Evolutionary conservation across 179 eudicot species (phyloP).

Genomic region (Silene noctiflora): DNA sequence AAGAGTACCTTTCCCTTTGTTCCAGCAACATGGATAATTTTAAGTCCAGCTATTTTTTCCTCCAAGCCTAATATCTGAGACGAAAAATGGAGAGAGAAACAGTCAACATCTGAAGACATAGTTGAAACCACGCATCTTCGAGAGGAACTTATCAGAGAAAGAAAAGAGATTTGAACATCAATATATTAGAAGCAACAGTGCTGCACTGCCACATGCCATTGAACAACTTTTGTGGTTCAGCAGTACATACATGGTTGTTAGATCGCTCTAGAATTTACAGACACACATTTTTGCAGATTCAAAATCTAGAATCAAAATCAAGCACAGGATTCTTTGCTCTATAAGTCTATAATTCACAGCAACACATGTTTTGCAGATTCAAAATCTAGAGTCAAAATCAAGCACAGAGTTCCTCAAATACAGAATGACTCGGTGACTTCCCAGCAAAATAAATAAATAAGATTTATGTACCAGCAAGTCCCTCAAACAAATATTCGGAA

Average conservation of each 20-base stretch:
- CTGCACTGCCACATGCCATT: not conserved
- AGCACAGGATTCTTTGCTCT: not conserved
- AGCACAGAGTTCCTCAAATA: not conserved
- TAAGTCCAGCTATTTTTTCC: conserved; percentile 60
- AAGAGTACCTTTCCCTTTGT: conserved; percentile 81
- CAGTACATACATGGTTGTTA: no score
- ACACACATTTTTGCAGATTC: not conserved
- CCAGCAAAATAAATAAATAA: not conserved
- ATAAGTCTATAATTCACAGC: not conserved
- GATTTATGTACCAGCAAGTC: not conserved
- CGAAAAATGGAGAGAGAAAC: conserved; percentile 7
- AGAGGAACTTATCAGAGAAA: not conserved
- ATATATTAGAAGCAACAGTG: not conserved
- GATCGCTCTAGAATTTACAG: no score
- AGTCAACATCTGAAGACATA: conserved; percentile 1
- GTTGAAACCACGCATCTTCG: not conserved
- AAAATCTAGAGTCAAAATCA: not conserved
- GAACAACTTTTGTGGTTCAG: no score
- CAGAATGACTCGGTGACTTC: not conserved
- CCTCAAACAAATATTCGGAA: not conserved
- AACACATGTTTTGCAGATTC: not conserved
- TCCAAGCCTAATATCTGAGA: conserved; percentile 73
- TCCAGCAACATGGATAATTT: conserved; percentile 89
- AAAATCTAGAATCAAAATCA: not conserved
- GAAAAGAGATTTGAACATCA: conserved; percentile 11